Evolutionary conservation across 1,139 yeast genomes (phyloP), one percentile per base, ranked within the genome.

Genomic region (Geotrichum klebahnii): DNA sequence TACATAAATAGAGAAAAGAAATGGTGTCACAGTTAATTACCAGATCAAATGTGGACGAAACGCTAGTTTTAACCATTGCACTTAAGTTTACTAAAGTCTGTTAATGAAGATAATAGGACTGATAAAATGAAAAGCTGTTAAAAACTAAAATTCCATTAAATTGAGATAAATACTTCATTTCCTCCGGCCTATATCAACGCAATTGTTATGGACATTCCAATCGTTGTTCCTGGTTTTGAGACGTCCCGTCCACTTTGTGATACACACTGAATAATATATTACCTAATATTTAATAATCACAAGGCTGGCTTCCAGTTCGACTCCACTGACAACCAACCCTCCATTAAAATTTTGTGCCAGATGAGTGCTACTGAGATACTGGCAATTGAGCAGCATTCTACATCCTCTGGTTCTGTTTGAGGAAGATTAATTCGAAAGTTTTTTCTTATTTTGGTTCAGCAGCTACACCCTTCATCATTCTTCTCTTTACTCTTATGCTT

Each of bases 31-130:
- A 20, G 19, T 19, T 8, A 10, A 44, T 9, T 48, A 48, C 51
- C 31, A 48, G 39, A 33, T 48, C 51, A 43, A 48, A 48, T 3
- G 47, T 44, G 2, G 51, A 43, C 5, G 51, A 48, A 16, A 48
- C 45, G 22, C 45, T 44, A 9, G 48, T 48, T 38, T 48, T 48
- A 14, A 36, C 44, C 51, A 48, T 48, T n/a, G 4, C 35, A 17
- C 10, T 38, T 23, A 20, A 8, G 29, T 26, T 8, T 26, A n/a
- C n/a, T n/a, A n/a, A n/a, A n/a, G n/a, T n/a, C n/a, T n/a, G n/a
- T n/a, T n/a, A n/a, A n/a, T n/a, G n/a, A n/a, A n/a, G n/a, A n/a
- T n/a, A n/a, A n/a, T n/a, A n/a, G n/a, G n/a, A n/a, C n/a, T n/a
- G n/a, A n/a, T n/a, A n/a, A n/a, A n/a, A n/a, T n/a, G n/a, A n/a